Base-by-base conservation (phyloP, 2,329 filamentous ascomycete species). In the Colletotrichum limetticola region DNA sequence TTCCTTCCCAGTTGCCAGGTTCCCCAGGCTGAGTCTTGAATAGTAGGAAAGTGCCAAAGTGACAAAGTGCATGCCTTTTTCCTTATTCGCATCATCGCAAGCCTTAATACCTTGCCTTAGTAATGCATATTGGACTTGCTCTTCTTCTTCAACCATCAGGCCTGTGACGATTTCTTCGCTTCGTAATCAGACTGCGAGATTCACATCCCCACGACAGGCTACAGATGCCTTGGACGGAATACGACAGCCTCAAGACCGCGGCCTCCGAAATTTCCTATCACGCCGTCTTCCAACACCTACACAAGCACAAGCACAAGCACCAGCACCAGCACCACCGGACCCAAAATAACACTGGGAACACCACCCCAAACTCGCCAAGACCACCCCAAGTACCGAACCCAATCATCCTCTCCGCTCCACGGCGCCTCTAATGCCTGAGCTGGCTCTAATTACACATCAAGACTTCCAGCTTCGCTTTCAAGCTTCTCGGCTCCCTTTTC, bases 351-450 rank as follows among this genome's bases (percentile, higher is more conserved):
- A 60, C 56, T 52, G 66, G 60, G 60, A 66, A 58, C 55, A 65
- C 49, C 66, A 65, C 30, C 60, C 55, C 55, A 73, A 70, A 52
- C 66, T 46, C 49, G 71, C 66, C 71, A 73, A 73, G 71, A 66
- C 66, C 35, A n/a, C 59, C 35, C 56, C 49, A 66, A 73, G 46
- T 66, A 70, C 61, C 60, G 71, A 73, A 52, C 55, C 71, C 66
- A 72, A 70, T 61, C 70, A 72, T 19, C 46, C n/a, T 52, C n/a
- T 12, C 19, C n/a, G 42, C 22, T 49, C 26, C 16, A 58, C 24
- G 26, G 24, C 22, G 62, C 55, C 56, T 72, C 59, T 30, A 49
- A 52, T 59, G 42, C 30, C 65, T 68, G 52, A 26, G 46, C 46
- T 37, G 64, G 57, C 58, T 60, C n/a, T 61, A 58, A 69, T 59